Conservation (phyloP, 1,139 yeast genomes). For the Candida smagusa region DNA sequence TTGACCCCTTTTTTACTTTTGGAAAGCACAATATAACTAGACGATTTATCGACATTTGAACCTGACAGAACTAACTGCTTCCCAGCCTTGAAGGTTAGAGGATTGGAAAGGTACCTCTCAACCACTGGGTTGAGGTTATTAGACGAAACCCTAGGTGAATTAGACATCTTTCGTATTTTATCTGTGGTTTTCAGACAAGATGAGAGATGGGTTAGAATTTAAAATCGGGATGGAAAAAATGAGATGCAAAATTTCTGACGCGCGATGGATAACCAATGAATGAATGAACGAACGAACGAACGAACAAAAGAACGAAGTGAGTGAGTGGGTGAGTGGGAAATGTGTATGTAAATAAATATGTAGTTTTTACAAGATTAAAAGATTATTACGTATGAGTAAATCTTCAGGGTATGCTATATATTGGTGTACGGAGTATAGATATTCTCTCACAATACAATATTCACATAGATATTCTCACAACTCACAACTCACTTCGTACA, state of each 20-base stretch:
- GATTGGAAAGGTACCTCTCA: constrained; percentile 57
- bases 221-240: constrained; percentile 1
- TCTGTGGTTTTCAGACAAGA: constrained; percentile 1
- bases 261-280: neutral
- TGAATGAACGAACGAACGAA: too few species aligned
- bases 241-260: neutral
- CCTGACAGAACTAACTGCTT: constrained; percentile 31
- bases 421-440: too few species aligned
- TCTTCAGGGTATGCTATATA: too few species aligned
- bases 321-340: too few species aligned
- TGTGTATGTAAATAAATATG: too few species aligned
- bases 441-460: too few species aligned
- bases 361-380: too few species aligned
- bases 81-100: constrained; percentile 58
- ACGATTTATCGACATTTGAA: constrained; percentile 27
- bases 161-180: constrained; percentile 2
- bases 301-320: too few species aligned
- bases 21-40: constrained; percentile 40
- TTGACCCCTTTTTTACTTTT: constrained; percentile 12
- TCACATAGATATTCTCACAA: too few species aligned
- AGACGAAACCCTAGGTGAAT: constrained; percentile 5
- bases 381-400: too few species aligned
- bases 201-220: constrained; percentile 5
- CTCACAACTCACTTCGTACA: too few species aligned
- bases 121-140: constrained; percentile 36